Evolutionary conservation across 306 rosid species (phyloP).

Genomic region (Prunus davidiana): DNA sequence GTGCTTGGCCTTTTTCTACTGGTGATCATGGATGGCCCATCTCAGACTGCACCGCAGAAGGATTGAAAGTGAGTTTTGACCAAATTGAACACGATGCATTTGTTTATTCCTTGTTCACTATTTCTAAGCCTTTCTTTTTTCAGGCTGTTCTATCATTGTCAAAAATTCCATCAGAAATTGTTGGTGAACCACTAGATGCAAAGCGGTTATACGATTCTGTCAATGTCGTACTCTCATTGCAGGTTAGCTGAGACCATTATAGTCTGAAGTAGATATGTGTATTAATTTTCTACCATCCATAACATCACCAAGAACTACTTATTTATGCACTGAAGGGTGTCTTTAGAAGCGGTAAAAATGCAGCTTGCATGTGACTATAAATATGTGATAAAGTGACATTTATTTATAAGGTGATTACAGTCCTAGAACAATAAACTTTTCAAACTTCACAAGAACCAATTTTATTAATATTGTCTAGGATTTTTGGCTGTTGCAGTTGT

Average conservation of each 20-base stretch:
- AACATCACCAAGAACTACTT: neutral
- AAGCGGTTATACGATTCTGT: slow-evolving; percentile 63
- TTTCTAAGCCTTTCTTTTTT: slow-evolving; percentile 15
- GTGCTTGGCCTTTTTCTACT: slow-evolving; percentile 93
- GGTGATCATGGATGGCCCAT: slow-evolving; percentile 96
- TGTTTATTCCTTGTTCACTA: slow-evolving; percentile 14
- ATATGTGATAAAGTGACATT: neutral
- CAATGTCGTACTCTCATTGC: slow-evolving; percentile 77
- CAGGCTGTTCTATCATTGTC: slow-evolving; percentile 71
- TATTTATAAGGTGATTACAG: neutral
- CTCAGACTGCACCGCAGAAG: slow-evolving; percentile 96
- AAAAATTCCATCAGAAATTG: slow-evolving; percentile 57
- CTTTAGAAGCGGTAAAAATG: neutral
- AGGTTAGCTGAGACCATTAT: slow-evolving; percentile 49
- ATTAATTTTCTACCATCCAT: neutral
- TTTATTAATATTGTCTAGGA: neutral
- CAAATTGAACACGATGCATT: slow-evolving; percentile 4
- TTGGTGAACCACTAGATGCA: slow-evolving; percentile 64
- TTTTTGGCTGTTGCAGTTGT: no score
- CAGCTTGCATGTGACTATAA: neutral
- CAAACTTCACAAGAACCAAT: neutral
- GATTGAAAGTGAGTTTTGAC: slow-evolving; percentile 54
- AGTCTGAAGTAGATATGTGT: neutral
- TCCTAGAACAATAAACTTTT: neutral
- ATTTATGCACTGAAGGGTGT: neutral